Percentiles rank a stretch among this genome's conserved stretches.
Conservation (phyloP, 805 yeast species). For the Pichia membranifaciens region DNA sequence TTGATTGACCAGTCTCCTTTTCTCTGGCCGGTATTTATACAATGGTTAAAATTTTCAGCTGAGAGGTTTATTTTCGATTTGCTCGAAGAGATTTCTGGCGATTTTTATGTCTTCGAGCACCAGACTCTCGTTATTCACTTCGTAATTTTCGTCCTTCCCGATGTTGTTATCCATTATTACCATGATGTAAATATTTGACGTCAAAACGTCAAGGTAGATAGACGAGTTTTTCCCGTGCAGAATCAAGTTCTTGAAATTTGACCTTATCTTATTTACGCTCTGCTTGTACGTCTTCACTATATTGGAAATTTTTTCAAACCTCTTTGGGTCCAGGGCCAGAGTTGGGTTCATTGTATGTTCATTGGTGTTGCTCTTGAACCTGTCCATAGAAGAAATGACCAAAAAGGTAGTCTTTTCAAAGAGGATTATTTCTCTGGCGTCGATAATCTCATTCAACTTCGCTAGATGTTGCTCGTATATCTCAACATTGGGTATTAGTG, state of each 20-base stretch:
- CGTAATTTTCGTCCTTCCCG: constrained; percentile 14
- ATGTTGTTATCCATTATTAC: constrained; percentile 29
- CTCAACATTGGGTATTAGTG: constrained; percentile 87
- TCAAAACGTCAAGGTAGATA: constrained; percentile 31
- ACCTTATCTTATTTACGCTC: constrained; percentile 78
- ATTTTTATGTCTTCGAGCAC: constrained; percentile 32
- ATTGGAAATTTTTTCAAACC: constrained; percentile 90
- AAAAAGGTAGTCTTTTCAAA: constrained; percentile 92
- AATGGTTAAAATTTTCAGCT: too few species aligned
- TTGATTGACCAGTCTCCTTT: too few species aligned
- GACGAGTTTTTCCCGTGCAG: constrained; percentile 47
- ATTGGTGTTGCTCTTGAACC: constrained; percentile 14
- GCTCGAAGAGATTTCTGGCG: constrained; percentile 31
- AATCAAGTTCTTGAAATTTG: constrained; percentile 73
- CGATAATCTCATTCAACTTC: constrained; percentile 64
- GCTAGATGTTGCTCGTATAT: constrained; percentile 69
- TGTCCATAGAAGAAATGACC: constrained; percentile 59
- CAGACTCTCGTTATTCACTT: constrained; percentile 30
- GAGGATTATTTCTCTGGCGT: constrained; percentile 83
- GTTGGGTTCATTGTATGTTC: constrained; percentile 1
- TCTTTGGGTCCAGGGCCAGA: constrained; percentile 65
- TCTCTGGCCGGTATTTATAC: too few species aligned
- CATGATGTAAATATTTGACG: constrained; percentile 35
- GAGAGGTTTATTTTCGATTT: constrained; percentile 25
- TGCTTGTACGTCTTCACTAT: constrained; percentile 93